Evolutionary conservation across 495 filamentous ascomycete genomes (phyloP).

Genomic region (Trichoderma orchidacearum): DNA sequence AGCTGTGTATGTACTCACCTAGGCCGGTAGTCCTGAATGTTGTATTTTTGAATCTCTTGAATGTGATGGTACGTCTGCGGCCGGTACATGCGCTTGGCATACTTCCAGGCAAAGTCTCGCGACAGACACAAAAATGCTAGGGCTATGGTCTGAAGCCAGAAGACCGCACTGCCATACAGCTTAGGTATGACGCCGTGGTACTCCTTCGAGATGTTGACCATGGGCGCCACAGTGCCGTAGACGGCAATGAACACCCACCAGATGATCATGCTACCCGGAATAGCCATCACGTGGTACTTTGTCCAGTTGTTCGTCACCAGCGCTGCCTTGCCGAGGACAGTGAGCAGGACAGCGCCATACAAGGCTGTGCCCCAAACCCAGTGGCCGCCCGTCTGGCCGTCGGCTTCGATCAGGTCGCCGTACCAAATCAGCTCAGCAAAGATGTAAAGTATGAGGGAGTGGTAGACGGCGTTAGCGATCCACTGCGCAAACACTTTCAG

Average conservation of each 20-base stretch:
- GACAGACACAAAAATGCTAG: slow-evolving; percentile 76
- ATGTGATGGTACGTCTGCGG: slow-evolving; percentile 97
- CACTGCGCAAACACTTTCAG: slow-evolving; percentile 83
- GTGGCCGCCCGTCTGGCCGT: slow-evolving; percentile 74
- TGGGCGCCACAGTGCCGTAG: slow-evolving; percentile 85
- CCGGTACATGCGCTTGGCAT: slow-evolving; percentile 88
- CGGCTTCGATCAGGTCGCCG: slow-evolving; percentile 55
- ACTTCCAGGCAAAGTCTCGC: slow-evolving; percentile 75
- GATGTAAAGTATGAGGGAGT: slow-evolving; percentile 84
- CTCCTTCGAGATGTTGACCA: slow-evolving; percentile 68
- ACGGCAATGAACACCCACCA: slow-evolving; percentile 85
- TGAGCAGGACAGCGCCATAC: slow-evolving; percentile 82
- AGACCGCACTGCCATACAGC: slow-evolving; percentile 69
- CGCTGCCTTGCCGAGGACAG: slow-evolving; percentile 89
- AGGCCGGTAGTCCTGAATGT: slow-evolving; percentile 96
- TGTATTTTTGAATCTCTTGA: slow-evolving; percentile 99
- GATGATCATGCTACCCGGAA: slow-evolving; percentile 82
- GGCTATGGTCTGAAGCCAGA: slow-evolving; percentile 77
- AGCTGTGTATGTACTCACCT: slow-evolving; percentile 34
- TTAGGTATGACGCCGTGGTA: slow-evolving; percentile 70
- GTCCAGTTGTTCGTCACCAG: slow-evolving; percentile 97
- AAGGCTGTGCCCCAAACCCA: slow-evolving; percentile 95
- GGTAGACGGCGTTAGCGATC: slow-evolving; percentile 90
- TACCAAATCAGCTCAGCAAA: slow-evolving; percentile 69
- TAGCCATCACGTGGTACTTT: slow-evolving; percentile 92